Base-by-base conservation (phyloP, 1,139 yeast species). In the Geotrichum carabidarum region DNA sequence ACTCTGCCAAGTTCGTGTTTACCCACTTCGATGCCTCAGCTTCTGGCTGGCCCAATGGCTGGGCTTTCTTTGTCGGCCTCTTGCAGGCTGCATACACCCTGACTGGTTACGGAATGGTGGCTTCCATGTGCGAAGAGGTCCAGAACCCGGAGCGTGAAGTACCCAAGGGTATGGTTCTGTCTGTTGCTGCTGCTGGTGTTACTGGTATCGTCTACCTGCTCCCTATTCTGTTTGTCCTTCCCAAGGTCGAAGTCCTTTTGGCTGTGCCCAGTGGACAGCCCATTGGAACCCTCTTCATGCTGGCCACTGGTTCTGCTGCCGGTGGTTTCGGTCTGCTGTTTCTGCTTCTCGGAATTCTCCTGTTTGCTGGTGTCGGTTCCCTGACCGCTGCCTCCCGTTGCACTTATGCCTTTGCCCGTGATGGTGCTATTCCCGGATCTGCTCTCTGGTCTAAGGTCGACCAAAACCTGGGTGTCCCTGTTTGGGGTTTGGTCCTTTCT, bases 81-180 rank as follows among this genome's bases (percentile, higher is more conserved):
- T 90, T 86, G 65, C 86, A 87, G 60, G 82, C 91, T 0, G 83
- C 88, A 36, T 86, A 86, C 68, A 86, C 93, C 22, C 73, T 86
- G 62, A 86, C 88, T 58, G 95, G 95, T 0, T 87, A 85, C 67
- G 94, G 94, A 27, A 82, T 86, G 81, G 74, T 86, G 35, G 86
- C 87, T 22, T 83, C 93, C 5, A 79, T 87, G 76, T 83, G 90
- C 45, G 95, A 87, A 65, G 95, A 87, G 70, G 93, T 86, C 11
- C 82, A 82, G 60, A 75, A 75, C 38, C 93, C 95, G 0, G 91
- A 86, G 65, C 78, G 74, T 56, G 83, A 83, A 57, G 83, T 86
- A 67, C 91, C 95, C 15, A 79, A 78, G 60, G 94, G 94, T 5
- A 81, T 87, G 64, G 71, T 83, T 1, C 75, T 79, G 54, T 80